Evolutionary conservation across 2,329 filamentous ascomycete species (phyloP).

Genomic region (Hyphodiscus sp.): DNA sequence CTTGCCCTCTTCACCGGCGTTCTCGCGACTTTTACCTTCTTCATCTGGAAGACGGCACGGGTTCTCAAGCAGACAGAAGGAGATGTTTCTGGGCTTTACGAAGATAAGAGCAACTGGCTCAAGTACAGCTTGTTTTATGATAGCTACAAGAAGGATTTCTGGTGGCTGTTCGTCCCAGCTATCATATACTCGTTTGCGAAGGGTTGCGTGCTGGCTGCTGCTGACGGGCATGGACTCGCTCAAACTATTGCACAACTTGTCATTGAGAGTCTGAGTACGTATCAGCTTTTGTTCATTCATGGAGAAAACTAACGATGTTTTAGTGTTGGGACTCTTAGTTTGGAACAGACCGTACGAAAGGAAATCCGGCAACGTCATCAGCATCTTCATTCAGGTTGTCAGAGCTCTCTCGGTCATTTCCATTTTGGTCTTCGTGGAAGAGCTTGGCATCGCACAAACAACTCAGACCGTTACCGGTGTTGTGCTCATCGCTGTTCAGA

Average conservation of each 20-base stretch:
- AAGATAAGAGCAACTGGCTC: slow-evolving; percentile 84
- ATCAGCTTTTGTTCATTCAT: not conserved
- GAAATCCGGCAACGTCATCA: slow-evolving; percentile 85
- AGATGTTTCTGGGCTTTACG: slow-evolving; percentile 66
- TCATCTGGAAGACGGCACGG: slow-evolving; percentile 71
- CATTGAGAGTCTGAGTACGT: slow-evolving; percentile 59
- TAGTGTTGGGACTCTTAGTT: slow-evolving; percentile 66
- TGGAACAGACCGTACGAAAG: slow-evolving; percentile 85
- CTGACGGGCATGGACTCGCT: slow-evolving; percentile 74
- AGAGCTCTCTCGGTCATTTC: slow-evolving; percentile 83
- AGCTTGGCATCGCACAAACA: slow-evolving; percentile 82
- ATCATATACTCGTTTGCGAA: slow-evolving; percentile 90
- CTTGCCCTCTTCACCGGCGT: slow-evolving; percentile 74
- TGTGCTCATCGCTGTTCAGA: slow-evolving; percentile 89
- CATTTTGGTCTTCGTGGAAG: slow-evolving; percentile 88
- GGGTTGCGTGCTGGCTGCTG: slow-evolving; percentile 77
- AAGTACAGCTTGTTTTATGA: slow-evolving; percentile 99
- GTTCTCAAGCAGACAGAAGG: slow-evolving; percentile 71
- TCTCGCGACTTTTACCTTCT: slow-evolving; percentile 76
- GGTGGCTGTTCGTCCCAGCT: slow-evolving; percentile 91
- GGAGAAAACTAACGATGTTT: not conserved
- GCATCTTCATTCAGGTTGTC: slow-evolving; percentile 84
- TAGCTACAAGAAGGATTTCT: slow-evolving; percentile 86
- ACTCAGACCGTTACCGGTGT: slow-evolving; percentile 92
- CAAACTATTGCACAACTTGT: slow-evolving; percentile 76